Evolutionary conservation across 2,329 filamentous ascomycete genomes (phyloP).

Genomic region (Tolypocladium ovalisporum): DNA sequence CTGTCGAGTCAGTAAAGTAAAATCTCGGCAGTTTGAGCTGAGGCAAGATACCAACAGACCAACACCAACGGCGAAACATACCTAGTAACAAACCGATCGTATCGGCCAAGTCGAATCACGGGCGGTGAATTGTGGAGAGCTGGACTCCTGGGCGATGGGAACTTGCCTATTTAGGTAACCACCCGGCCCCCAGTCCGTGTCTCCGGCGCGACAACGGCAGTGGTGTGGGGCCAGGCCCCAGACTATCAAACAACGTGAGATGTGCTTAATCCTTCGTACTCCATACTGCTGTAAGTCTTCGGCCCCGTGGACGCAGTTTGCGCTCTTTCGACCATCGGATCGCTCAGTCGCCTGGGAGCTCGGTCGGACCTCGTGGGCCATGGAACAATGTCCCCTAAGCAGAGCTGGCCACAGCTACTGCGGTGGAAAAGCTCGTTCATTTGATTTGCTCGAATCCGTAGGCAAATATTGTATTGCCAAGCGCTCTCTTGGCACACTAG

Average conservation of each 20-base stretch:
- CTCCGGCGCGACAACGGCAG: background rate
- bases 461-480: background rate
- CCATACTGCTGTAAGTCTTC: background rate
- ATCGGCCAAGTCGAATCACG: background rate
- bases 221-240: background rate
- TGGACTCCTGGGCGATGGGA: background rate
- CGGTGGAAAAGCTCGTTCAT: background rate
- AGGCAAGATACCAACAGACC: background rate
- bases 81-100: background rate
- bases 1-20: background rate
- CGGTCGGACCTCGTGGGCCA: background rate
- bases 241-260: background rate
- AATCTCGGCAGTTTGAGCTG: background rate
- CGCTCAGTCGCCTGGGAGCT: background rate
- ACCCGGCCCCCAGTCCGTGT: background rate
- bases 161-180: background rate
- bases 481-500: background rate
- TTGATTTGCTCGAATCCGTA: background rate
- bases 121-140: background rate
- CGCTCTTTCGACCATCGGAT: background rate
- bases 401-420: background rate
- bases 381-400: background rate
- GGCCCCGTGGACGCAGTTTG: background rate
- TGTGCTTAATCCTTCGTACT: background rate
- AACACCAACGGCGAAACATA: too few relatives aligned